Percentiles rank a stretch among this genome's conserved stretches.
phyloP scores from a whole-genome alignment of 495 filamentous ascomycete species.

The Hyaloscypha hepaticicola region DNA sequence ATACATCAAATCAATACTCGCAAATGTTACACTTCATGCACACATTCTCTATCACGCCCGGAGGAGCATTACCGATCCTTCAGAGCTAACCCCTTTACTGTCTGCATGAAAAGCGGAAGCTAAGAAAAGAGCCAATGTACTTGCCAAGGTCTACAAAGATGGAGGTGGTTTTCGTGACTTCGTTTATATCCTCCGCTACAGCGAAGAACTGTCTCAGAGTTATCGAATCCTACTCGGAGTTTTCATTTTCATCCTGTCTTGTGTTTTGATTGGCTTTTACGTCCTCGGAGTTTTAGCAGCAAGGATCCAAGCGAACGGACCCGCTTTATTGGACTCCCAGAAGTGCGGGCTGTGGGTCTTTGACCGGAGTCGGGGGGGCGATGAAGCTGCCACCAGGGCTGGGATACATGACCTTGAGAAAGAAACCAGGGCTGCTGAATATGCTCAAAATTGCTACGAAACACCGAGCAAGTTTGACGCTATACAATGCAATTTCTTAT shows the following conservation, averaged over 20 bases:
- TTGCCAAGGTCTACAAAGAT: background rate
- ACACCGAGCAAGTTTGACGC: background rate
- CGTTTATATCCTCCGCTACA: background rate
- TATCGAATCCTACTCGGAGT: background rate
- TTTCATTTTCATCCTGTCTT: background rate
- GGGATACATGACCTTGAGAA: background rate
- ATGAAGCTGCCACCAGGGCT: background rate
- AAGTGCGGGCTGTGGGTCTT: background rate
- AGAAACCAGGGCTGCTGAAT: background rate
- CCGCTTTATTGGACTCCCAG: background rate
- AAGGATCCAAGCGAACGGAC: background rate
- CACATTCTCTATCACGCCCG: background rate
- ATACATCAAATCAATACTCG: background rate
- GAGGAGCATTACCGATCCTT: background rate
- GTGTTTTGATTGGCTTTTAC: background rate
- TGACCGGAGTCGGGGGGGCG: background rate
- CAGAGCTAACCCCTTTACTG: background rate
- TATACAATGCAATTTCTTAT: background rate
- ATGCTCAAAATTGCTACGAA: constrained; percentile 3
- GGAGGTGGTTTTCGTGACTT: background rate
- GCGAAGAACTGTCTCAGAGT: background rate
- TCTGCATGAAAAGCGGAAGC: background rate
- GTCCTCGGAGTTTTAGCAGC: background rate
- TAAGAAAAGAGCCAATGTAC: background rate
- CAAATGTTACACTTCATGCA: background rate